phyloP scores from a whole-genome alignment of 2,329 filamentous ascomycete species.

The Sarocladium brachiariae region DNA sequence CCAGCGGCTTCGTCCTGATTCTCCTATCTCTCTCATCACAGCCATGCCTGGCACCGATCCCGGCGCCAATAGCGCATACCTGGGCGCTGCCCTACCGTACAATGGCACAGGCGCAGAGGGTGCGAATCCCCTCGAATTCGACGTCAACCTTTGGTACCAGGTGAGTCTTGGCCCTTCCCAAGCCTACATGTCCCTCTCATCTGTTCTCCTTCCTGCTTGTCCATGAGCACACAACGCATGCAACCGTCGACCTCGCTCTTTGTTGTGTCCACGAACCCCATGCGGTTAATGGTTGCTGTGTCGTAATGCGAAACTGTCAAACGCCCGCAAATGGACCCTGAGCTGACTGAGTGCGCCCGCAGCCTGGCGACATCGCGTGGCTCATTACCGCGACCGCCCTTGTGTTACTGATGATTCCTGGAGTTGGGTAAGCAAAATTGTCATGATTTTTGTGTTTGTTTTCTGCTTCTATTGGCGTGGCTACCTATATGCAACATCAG shows the following conservation, averaged over 20 bases:
- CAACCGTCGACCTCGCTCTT: too few relatives aligned
- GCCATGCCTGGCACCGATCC: background rate
- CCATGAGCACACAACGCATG: background rate
- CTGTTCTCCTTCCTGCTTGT: conserved; percentile 6
- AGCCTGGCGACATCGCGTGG: conserved; percentile 73
- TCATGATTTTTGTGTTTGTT: background rate
- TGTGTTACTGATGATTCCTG: conserved; percentile 87
- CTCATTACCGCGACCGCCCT: conserved; percentile 75
- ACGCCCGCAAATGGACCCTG: conserved; percentile 19
- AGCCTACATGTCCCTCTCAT: background rate
- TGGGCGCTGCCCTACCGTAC: conserved; percentile 37
- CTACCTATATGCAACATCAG: background rate
- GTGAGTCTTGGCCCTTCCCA: conserved; percentile 36
- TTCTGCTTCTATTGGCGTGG: background rate
- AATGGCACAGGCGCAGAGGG: conserved; percentile 60
- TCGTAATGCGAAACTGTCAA: conserved; percentile 6
- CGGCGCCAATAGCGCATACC: background rate
- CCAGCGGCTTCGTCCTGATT: too few relatives aligned
- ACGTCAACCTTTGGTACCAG: conserved; percentile 75
- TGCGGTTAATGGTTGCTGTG: background rate
- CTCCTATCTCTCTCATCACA: background rate
- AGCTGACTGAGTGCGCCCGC: conserved; percentile 19
- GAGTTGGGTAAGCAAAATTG: conserved; percentile 56
- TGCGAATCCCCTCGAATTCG: conserved; percentile 58
- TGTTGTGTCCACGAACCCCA: too few relatives aligned